Percentiles rank a stretch among this genome's conserved stretches.
Conservation (phyloP, 1,139 yeast genomes). For the Diutina rugosa region DNA sequence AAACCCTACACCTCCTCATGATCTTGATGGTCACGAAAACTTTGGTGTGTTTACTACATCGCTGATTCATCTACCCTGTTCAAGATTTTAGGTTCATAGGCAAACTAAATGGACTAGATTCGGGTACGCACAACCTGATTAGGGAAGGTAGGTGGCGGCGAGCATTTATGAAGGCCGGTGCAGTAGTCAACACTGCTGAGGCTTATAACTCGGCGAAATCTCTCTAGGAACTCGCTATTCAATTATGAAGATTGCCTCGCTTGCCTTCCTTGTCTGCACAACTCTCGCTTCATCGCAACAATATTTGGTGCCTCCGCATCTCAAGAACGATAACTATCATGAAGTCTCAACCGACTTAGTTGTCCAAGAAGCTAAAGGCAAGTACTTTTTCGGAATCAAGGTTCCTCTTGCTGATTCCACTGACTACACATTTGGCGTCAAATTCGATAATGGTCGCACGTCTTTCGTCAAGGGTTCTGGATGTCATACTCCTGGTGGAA, state of each 20-base stretch:
- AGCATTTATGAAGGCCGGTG: not conserved
- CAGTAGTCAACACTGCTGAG: not conserved
- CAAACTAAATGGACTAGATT: not conserved
- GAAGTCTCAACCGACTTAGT: not conserved
- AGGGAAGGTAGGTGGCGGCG: not conserved
- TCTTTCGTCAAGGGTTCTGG: not conserved
- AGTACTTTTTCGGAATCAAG: not conserved
- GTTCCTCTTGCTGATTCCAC: not conserved
- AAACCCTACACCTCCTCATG: too few relatives aligned
- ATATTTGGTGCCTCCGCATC: not conserved
- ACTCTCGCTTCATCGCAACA: not conserved
- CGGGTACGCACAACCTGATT: not conserved
- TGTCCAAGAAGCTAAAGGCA: not conserved
- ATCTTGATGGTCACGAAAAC: too few relatives aligned
- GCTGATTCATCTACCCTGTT: not conserved
- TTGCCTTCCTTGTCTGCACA: not conserved
- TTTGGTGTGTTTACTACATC: not conserved
- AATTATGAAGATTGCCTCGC: not conserved
- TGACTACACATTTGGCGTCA: not conserved
- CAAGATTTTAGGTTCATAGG: not conserved
- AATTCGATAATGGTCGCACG: not conserved
- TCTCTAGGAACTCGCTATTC: not conserved
- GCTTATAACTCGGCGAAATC: not conserved
- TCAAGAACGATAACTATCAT: not conserved
- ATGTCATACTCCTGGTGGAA: not conserved